Evolutionary conservation across 495 filamentous ascomycete genomes (phyloP), one percentile per base, ranked within the genome.

Genomic region (Aspergillus panamensis): DNA sequence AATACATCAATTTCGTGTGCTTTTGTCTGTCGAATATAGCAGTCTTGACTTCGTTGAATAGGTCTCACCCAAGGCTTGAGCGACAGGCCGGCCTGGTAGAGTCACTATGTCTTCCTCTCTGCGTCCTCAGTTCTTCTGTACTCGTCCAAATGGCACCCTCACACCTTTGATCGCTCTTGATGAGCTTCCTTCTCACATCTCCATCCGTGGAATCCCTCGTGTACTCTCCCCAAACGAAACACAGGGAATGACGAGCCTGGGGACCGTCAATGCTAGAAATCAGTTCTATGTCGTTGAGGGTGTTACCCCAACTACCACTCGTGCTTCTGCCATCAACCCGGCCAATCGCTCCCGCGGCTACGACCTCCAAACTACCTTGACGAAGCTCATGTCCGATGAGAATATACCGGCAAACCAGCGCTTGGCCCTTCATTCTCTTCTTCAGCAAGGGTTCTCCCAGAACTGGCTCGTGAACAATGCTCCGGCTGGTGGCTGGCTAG

Each of bases 111-210:
- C 69, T 52, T 63, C 65, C 25, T 59, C 64, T 9, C 61, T 67
- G 32, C 68, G 67, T 50, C 75, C 77, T 51, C 61, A 63, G 16
- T 86, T 82, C 67, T 86, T 82, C 64, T 79, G 80, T 52, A 69
- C 79, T 35, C 81, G 86, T 32, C 77, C 79, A 14, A 75, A 84
- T 58, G 85, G 85, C 48, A 69, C 65, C 14, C 71, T 81, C 53
- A 86, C 85, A 12, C 83, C 84, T 0, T 74, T 92, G 10, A 71
- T 90, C 35, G 82, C 85, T 0, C 77, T 83, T 0, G 88, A 90
- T 61, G 81, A 88, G 69, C 68, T 90, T 5, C 84, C 84, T 0
- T 43, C 69, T 6, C 55, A 62, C 9, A 37, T 80, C 40, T 45
- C 55, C 0, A 65, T 83, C 31, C 65, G 61, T 31, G 77, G 70